phyloP scores from a whole-genome alignment of 2,329 filamentous ascomycete genomes.

The Eutypella sp. region DNA sequence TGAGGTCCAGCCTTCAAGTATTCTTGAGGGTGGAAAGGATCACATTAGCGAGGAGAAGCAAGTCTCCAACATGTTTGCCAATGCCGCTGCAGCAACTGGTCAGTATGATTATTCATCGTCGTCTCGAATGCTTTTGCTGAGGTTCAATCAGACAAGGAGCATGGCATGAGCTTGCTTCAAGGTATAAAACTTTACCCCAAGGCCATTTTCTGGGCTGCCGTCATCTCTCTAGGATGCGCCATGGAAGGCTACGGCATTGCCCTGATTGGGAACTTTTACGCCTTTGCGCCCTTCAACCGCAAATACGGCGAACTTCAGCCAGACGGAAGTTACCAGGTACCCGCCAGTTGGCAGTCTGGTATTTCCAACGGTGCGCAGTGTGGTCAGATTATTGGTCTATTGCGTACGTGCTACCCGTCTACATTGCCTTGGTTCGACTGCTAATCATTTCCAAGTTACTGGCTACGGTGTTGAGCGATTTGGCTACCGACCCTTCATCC shows the following conservation, averaged over 20 bases:
- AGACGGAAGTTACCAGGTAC: constrained; percentile 33
- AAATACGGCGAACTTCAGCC: constrained; percentile 6
- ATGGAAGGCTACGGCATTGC: constrained; percentile 28
- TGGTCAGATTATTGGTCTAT: constrained; percentile 37
- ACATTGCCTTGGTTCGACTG: no score
- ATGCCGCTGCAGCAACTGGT: no score
- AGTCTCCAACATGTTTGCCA: no score
- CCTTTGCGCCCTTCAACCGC: constrained; percentile 8
- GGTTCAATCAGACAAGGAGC: no score
- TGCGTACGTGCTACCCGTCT: no score
- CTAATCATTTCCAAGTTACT: no score
- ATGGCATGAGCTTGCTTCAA: no score
- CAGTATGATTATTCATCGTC: no score
- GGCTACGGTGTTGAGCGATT: constrained; percentile 33
- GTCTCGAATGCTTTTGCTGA: no score
- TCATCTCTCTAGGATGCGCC: constrained; percentile 16
- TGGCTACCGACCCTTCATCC: constrained; percentile 32
- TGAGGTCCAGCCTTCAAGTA: no score
- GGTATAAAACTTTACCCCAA: constrained; percentile 6
- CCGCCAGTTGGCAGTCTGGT: constrained; percentile 38
- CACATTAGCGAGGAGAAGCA: no score
- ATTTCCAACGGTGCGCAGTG: constrained; percentile 34
- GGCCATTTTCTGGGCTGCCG: constrained; percentile 17
- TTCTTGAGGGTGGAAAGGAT: no score
- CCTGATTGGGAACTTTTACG: constrained; percentile 18